Evolutionary conservation across 768 basidiomycete species (phyloP).

Genomic region (Cystobasidium onofrii): DNA sequence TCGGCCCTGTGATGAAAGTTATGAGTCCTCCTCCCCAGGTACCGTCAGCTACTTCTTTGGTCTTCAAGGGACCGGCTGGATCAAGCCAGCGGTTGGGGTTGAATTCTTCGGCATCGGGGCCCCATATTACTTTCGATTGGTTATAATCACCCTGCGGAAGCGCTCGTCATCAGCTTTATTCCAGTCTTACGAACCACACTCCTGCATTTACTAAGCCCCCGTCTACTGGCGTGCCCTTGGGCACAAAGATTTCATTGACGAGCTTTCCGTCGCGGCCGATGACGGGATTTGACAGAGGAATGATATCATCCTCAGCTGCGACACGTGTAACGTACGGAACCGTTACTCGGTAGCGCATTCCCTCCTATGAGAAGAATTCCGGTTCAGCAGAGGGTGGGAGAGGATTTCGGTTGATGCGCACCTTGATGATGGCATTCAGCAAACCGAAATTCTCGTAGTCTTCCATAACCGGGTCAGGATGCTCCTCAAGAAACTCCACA

Average conservation of each 20-base stretch:
- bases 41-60: not conserved
- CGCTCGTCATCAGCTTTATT: too few species aligned
- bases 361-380: not conserved
- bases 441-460: not conserved
- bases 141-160: constrained; percentile 50
- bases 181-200: constrained; percentile 52
- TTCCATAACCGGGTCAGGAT: not conserved
- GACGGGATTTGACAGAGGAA: constrained; percentile 53
- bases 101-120: constrained; percentile 58
- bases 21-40: constrained; percentile 6
- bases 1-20: not conserved
- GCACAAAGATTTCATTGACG: constrained; percentile 45
- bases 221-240: constrained; percentile 48
- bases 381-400: not conserved
- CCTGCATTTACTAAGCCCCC: constrained; percentile 39
- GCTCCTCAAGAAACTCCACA: not conserved
- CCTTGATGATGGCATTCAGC: not conserved
- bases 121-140: constrained; percentile 55
- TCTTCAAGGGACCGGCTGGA: not conserved
- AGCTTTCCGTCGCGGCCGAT: constrained; percentile 24
- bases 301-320: constrained; percentile 66
- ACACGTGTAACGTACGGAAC: constrained; percentile 48
- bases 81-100: constrained; percentile 33
- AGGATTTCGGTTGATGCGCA: not conserved
- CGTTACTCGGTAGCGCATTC: not conserved